Conservation (phyloP, 805 yeast genomes). For the Suhomyces vadensis region DNA sequence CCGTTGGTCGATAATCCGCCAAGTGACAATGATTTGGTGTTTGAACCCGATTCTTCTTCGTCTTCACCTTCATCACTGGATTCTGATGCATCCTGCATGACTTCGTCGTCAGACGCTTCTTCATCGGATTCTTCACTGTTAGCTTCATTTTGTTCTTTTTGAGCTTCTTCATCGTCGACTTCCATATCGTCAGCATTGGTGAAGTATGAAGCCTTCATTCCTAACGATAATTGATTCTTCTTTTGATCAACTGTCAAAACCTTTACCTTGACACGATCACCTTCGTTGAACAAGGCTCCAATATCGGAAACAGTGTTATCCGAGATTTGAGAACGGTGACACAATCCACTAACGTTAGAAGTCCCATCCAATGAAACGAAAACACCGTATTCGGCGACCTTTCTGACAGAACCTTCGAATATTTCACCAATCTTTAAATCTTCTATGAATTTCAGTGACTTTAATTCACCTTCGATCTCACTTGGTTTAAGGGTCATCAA, state of each 20-base stretch:
- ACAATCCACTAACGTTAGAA: constrained; percentile 75
- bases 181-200: constrained; percentile 33
- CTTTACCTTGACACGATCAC: constrained; percentile 88
- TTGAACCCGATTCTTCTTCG: constrained; percentile 14
- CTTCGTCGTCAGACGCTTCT: constrained; percentile 35
- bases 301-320: constrained; percentile 64
- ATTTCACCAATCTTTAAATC: constrained; percentile 71
- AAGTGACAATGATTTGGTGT: constrained; percentile 21
- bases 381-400: constrained; percentile 86
- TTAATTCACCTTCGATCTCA: constrained; percentile 70
- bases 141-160: constrained; percentile 22
- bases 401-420: constrained; percentile 74
- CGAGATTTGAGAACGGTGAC: constrained; percentile 83
- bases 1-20: constrained; percentile 79
- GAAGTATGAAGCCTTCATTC: constrained; percentile 94
- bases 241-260: constrained; percentile 60
- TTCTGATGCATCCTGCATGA: constrained; percentile 37
- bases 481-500: constrained; percentile 79
- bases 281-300: constrained; percentile 71
- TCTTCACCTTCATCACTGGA: constrained; percentile 29
- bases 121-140: constrained; percentile 27
- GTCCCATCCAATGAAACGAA: constrained; percentile 81
- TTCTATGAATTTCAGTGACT: constrained; percentile 57
- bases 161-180: constrained; percentile 25
- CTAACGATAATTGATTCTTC: constrained; percentile 79